These are phyloP conservation scores for Nicotiana paniculata DNA, from an alignment of 257 asterid genomes.

Conservation along the genomic window DNA sequence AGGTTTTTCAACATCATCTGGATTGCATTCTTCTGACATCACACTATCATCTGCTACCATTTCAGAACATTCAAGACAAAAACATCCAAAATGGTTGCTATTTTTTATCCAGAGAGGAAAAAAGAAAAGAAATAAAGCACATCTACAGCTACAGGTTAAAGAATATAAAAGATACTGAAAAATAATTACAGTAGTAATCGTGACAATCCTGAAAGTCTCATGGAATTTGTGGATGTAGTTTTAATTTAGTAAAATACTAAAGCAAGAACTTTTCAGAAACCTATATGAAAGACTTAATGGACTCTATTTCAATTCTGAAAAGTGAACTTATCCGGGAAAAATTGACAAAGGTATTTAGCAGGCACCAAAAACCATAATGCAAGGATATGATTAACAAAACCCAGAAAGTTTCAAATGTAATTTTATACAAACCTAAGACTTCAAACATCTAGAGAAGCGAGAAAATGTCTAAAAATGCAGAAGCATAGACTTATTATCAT, in stretches of 20 bases:
- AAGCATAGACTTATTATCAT: not conserved
- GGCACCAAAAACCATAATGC: not conserved
- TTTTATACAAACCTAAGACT: not conserved
- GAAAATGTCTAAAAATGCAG: not conserved
- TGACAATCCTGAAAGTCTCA: no score
- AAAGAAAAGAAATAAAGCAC: not conserved
- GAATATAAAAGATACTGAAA: not conserved
- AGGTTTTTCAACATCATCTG: slow-evolving; percentile 22
- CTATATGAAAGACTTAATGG: not conserved
- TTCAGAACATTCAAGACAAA: slow-evolving; percentile 8
- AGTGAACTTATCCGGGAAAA: not conserved
- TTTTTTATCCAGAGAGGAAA: not conserved
- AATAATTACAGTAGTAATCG: no score
- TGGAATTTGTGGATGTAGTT: no score
- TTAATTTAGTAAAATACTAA: not conserved
- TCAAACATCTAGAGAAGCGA: not conserved
- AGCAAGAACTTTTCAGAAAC: not conserved
- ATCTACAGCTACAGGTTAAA: not conserved
- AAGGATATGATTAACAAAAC: not conserved
- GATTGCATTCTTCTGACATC: slow-evolving; percentile 27
- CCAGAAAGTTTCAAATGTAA: not conserved
- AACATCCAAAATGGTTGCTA: not conserved
- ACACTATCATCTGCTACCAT: slow-evolving; percentile 31
- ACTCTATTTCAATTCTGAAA: not conserved
- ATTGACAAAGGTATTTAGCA: not conserved